A percentile compares a stretch with the other conserved stretches of the same genome.
These are phyloP conservation scores for Colletotrichum salicis DNA, from an alignment of 2,329 filamentous ascomycete genomes.

Conservation along the genomic window DNA sequence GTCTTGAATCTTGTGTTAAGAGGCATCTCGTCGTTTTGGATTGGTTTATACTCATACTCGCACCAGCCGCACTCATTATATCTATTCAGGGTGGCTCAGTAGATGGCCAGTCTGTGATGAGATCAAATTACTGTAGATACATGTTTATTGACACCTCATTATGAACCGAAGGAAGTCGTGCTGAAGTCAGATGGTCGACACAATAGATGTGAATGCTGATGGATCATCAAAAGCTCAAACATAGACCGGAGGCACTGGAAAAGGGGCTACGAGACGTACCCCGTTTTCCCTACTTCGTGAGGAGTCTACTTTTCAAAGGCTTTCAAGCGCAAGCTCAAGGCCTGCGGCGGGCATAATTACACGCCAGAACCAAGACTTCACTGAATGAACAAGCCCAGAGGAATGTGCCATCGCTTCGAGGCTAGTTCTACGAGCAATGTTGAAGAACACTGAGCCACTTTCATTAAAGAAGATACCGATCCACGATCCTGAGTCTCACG, in stretches of 20 bases:
- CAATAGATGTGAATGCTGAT: too few species aligned
- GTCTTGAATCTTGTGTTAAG: neutral
- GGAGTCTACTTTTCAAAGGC: neutral
- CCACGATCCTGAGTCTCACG: neutral
- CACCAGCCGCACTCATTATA: neutral
- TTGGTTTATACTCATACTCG: neutral
- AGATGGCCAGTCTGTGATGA: too few species aligned
- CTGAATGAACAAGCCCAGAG: neutral
- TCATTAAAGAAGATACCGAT: neutral
- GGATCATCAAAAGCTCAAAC: too few species aligned
- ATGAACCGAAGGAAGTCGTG: too few species aligned
- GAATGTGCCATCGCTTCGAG: neutral
- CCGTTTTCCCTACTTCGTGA: too few species aligned
- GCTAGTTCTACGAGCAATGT: neutral
- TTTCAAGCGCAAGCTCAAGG: neutral
- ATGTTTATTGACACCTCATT: too few species aligned
- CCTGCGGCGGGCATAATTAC: neutral
- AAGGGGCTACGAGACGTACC: too few species aligned
- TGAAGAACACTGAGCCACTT: neutral
- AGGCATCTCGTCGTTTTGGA: neutral
- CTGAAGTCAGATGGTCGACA: too few species aligned
- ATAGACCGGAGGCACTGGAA: too few species aligned
- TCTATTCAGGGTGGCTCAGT: too few species aligned
- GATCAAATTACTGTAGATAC: too few species aligned
- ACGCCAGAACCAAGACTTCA: neutral